Evolutionary conservation across 371 early-diverging fungal genomes (phyloP), one percentile per base, ranked within the genome.

Genomic region (Lichtheimia ornata): DNA sequence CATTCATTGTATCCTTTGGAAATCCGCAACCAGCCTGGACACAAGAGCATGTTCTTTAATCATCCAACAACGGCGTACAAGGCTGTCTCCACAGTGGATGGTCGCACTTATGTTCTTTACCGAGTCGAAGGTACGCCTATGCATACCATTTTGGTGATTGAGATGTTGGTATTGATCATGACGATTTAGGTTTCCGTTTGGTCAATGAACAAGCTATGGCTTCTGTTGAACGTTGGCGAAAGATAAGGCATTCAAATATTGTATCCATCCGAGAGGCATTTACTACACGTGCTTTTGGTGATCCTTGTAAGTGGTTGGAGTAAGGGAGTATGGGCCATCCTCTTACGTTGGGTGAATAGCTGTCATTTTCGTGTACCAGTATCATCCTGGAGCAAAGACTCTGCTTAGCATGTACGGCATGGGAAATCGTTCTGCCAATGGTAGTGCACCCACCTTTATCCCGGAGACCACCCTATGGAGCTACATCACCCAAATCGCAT

Each of bases 241-340:
- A 85, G 50, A 85, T 97, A 17, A 75, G 89, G 44, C 94, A 94
- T 73, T 88, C 94, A 15, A 91, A 89, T 60, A 79, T 96, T 58
- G 92, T 94, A 12, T 90, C 89, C 5, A 83, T 97, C 28, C 84
- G 90, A n/a, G 97, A 97, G 70, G 97, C 93, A 13, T 97, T 98
- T 69, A 94, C 96, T 0, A 96, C 96, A 5, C 90, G 89, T 55
- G 93, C 93, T 3, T 98, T 98, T 85, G 96, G 94, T 20, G 98
- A 96, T 71, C 84, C 89, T 56, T 96, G 92, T 90, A 75, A 72
- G 81, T 56, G 0, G 14, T 4, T 2, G 35, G 45, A 24, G 53
- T 42, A 50, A 30, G 15, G 9, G 18, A 28, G 20, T 14, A 53
- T 25, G 18, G 5, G 41, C 3, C 15, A 27, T 27, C 5, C 20